Evolutionary conservation across 2,329 filamentous ascomycete genomes (phyloP).

Genomic region (Aspergillus sp.): DNA sequence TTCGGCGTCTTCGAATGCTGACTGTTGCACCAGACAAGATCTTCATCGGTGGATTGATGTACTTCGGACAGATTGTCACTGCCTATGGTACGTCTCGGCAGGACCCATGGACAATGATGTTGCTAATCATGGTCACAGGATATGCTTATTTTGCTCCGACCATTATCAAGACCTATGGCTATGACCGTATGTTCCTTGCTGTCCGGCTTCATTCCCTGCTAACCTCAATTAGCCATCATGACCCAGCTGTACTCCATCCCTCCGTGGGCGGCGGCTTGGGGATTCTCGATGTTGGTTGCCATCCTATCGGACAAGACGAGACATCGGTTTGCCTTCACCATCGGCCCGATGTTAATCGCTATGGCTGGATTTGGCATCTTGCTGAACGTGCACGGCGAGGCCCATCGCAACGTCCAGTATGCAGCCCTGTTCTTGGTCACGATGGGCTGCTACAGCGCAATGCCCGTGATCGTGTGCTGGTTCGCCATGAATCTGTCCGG

Average conservation of each 20-base stretch:
- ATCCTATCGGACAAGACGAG: slow-evolving; percentile 66
- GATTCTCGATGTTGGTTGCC: slow-evolving; percentile 73
- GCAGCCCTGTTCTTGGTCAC: slow-evolving; percentile 78
- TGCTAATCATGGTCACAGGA: slow-evolving; percentile 26
- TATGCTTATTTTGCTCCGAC: slow-evolving; percentile 76
- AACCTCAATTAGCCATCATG: slow-evolving; percentile 39
- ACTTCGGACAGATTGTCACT: slow-evolving; percentile 75
- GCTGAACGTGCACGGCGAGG: slow-evolving; percentile 62
- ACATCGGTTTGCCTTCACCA: slow-evolving; percentile 73
- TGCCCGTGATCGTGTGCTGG: slow-evolving; percentile 85
- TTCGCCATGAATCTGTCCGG: slow-evolving; percentile 77
- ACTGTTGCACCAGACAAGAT: slow-evolving; percentile 53
- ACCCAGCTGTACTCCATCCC: slow-evolving; percentile 54
- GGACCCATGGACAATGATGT: background rate
- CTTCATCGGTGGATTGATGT: slow-evolving; percentile 74
- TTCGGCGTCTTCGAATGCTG: slow-evolving; percentile 8
- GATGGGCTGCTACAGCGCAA: slow-evolving; percentile 78
- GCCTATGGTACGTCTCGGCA: slow-evolving; percentile 56
- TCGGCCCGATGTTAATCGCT: slow-evolving; percentile 66
- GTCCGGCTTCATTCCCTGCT: slow-evolving; percentile 3
- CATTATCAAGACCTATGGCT: slow-evolving; percentile 68
- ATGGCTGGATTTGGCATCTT: slow-evolving; percentile 76
- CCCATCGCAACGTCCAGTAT: slow-evolving; percentile 66
- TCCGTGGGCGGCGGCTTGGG: slow-evolving; percentile 72
- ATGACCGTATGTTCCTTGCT: slow-evolving; percentile 41